These are phyloP conservation scores for Mortierella sp. DNA, from an alignment of 371 early-diverging fungal species.

Conservation along the genomic window DNA sequence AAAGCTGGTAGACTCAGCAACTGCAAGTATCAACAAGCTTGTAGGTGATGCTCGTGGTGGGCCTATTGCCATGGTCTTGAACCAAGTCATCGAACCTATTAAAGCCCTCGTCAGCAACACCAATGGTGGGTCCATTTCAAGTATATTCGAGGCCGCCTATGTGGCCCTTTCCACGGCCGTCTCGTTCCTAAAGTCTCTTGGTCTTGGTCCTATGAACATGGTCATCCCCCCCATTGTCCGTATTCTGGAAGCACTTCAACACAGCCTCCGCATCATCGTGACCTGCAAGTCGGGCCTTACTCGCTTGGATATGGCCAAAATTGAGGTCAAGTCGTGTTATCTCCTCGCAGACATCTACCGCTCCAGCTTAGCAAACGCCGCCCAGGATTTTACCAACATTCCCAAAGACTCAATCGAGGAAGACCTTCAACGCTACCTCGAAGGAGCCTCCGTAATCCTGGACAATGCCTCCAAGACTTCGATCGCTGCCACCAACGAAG, in stretches of 20 bases:
- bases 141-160: not conserved
- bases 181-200: not conserved
- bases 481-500: conserved; percentile 39
- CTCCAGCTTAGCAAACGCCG: not conserved
- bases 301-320: not conserved
- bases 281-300: not conserved
- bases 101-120: not conserved
- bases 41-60: not conserved
- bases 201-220: not conserved
- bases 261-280: not conserved
- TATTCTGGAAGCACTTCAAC: not conserved
- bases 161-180: not conserved
- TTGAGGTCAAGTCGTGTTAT: conserved; percentile 18
- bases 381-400: conserved; percentile 16
- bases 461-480: conserved; percentile 33
- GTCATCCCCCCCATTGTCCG: not conserved
- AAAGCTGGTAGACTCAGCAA: not conserved
- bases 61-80: not conserved
- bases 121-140: not conserved
- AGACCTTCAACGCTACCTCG: conserved; percentile 22
- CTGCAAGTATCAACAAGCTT: not conserved
- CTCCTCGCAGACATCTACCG: conserved; percentile 24
- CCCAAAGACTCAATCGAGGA: conserved; percentile 12
- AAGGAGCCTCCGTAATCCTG: conserved; percentile 27
- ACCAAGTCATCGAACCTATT: not conserved